phyloP scores from a whole-genome alignment of 176 grass and related monocot genomes.

The Secale cereale region DNA sequence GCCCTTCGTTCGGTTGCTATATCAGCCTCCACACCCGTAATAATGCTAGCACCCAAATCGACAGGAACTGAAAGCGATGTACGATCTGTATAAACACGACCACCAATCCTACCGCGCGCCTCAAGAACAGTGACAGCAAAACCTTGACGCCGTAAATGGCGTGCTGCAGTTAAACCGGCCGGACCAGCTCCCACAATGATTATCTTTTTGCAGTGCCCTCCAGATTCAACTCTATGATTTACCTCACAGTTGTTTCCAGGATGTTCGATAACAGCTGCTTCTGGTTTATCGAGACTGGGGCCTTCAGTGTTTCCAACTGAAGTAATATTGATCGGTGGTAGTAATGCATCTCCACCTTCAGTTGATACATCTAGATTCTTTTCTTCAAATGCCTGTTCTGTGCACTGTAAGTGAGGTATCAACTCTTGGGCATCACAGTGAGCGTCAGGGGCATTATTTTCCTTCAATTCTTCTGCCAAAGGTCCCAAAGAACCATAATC shows the following conservation, averaged over 20 bases:
- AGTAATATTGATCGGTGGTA: constrained; percentile 16
- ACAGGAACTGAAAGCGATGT: constrained; percentile 93
- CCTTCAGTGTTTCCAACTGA: constrained; percentile 31
- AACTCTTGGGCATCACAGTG: constrained; percentile 23
- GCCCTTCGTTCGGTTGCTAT: constrained; percentile 90
- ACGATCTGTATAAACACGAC: constrained; percentile 87
- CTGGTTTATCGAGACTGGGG: constrained; percentile 8
- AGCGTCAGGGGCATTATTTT: constrained; percentile 17
- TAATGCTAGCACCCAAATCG: constrained; percentile 99
- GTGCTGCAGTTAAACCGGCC: constrained; percentile 88
- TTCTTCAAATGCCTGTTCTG: constrained; percentile 21
- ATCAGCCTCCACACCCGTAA: constrained; percentile 95
- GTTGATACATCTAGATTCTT: constrained; percentile 26
- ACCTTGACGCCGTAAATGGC: constrained; percentile 83
- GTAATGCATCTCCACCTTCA: constrained; percentile 25
- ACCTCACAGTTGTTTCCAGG: constrained; percentile 20
- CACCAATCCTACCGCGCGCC: constrained; percentile 85
- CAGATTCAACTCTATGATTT: constrained; percentile 30
- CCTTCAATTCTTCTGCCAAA: constrained; percentile 33
- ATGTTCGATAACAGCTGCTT: constrained; percentile 27
- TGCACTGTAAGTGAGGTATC: constrained; percentile 17
- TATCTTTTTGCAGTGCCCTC: constrained; percentile 44
- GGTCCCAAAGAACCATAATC: constrained; percentile 22
- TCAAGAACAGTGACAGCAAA: constrained; percentile 92
- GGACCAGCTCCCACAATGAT: constrained; percentile 93